Evolutionary conservation across 805 yeast species (phyloP), one percentile per base, ranked within the genome.

Genomic region (Candida tammaniensis): DNA sequence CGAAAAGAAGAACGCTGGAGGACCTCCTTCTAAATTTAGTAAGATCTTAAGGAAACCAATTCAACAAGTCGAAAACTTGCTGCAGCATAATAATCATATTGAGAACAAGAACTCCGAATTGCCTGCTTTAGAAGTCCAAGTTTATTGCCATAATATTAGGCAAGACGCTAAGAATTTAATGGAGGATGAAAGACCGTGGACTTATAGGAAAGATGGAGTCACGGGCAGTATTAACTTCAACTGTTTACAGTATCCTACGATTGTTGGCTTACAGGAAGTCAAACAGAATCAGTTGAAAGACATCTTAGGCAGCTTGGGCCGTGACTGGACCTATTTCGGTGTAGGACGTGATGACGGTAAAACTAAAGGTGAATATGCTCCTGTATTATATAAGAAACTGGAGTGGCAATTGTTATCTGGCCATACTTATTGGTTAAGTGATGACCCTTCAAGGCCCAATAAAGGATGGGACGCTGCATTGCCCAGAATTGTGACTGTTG

Each of bases 391-490:
- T 29, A 48, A 51, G 27, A 30, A 40, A 4, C 31, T 24, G 3
- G 54, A 52, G 17, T 58, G 60, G 61, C 36, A 46, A 13, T 39
- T 54, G 15, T 15, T 57, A 8, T 37, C 40, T 6, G 47, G 52
- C 4, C 37, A 39, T 4, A 54, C 59, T 10, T 41, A 35, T 24
- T 58, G 62, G 64, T 43, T 57, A 19, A 49, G 62, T 33, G 40
- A 45, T 7, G 51, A 50, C 4, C 58, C 64, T 2, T 40, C 46
- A n/a, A 27, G 14, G 7, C 62, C 61, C 2, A 49, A 51, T 21
- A 56, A 45, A 28, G 76, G 74, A 5, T 71, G 77, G 72, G 78
- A 72, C 44, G 76, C 76, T 0, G 68, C 58, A 2, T 54, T 50
- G 18, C 50, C 52, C 6, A 53, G 78, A 39, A 62, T 69, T 12